phyloP scores from a whole-genome alignment of 1,284 basidiomycete species.

The Boletus sp. region DNA sequence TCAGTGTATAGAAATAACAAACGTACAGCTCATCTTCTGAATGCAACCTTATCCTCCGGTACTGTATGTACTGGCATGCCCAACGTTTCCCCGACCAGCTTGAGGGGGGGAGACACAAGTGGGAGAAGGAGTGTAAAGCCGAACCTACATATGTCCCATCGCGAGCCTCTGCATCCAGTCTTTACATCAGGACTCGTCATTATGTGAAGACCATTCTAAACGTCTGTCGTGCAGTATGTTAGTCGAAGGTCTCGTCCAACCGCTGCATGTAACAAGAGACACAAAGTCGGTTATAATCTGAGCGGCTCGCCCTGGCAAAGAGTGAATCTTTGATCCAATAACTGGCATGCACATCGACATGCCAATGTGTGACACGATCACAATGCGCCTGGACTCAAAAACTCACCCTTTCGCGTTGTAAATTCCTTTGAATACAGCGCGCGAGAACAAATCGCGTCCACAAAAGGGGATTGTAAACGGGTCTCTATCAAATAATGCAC shows the following conservation, averaged over 20 bases:
- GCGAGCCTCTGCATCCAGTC: constrained; percentile 41
- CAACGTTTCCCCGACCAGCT: constrained; percentile 51
- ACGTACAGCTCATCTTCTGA: constrained; percentile 59
- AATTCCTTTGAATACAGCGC: constrained; percentile 47
- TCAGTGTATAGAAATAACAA: constrained; percentile 3
- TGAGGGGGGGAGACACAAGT: constrained; percentile 35
- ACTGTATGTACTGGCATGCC: constrained; percentile 58
- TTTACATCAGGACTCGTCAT: constrained; percentile 54
- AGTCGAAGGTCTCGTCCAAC: constrained; percentile 12
- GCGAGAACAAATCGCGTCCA: constrained; percentile 63
- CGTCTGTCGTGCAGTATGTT: constrained; percentile 25
- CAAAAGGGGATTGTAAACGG: constrained; percentile 56
- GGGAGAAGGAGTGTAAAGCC: neutral
- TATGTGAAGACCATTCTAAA: constrained; percentile 36
- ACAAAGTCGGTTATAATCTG: neutral
- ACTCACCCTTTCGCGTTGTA: constrained; percentile 45
- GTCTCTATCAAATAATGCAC: constrained; percentile 10
- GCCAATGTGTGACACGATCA: neutral
- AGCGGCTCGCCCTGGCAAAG: neutral
- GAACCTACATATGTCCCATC: constrained; percentile 34
- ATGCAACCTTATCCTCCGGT: constrained; percentile 56
- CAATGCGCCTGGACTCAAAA: neutral
- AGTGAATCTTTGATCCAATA: neutral
- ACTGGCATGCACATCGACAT: neutral
- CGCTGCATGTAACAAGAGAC: neutral